Base-by-base conservation (phyloP, 202 grass and related monocot genomes). In the Elaeis oleifera region DNA sequence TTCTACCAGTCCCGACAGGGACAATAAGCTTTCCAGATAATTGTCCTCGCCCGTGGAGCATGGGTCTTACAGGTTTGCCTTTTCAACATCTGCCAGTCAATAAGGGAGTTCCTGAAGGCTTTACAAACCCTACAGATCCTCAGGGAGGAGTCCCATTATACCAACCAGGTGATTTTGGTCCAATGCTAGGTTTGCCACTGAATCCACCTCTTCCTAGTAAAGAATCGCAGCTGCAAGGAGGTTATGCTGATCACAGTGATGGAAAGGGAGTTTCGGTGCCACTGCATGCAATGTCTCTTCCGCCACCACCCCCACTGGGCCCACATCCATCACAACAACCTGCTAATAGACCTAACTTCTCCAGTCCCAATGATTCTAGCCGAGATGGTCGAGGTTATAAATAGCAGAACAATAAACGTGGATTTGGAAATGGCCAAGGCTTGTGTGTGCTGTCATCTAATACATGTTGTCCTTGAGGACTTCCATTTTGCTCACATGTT, bases 51-150 rank as follows among this genome's bases (percentile, higher is more conserved):
- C 84, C 75, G 15, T 89, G 89, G 84, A 69, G 65, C 39, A 89
- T 80, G 89, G 81, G 81, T 14, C 16, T 88, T 54, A 81, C 79
- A 71, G 80, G 78, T 23, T 80, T 83, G 75, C 79, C 61, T 44
- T 79, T 85, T 59, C 81, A 78, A 53, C 22, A 68, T n/a, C 79
- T 83, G 72, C 64, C 73, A 26, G 49, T 84, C 62, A 73, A 76
- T 50, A 80, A 80, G 32, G 85, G 72, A 54, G 72, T 70, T 79
- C 58, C 64, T 76, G 77, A 89, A 49, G 80, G 85, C 56, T 23
- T 56, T 23, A 27, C 18, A 9, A 77, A 61, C 56, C 76, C 50
- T 11, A 59, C 62, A 60, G 85, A 89, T 62, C 80, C 80, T 50
- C 74, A 74, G 16, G 79, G 76, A 56, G 64, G 79, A 66, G 32